Evolutionary conservation across 768 basidiomycete species (phyloP), one percentile per base, ranked within the genome.

Genomic region (Amanita rubescens): DNA sequence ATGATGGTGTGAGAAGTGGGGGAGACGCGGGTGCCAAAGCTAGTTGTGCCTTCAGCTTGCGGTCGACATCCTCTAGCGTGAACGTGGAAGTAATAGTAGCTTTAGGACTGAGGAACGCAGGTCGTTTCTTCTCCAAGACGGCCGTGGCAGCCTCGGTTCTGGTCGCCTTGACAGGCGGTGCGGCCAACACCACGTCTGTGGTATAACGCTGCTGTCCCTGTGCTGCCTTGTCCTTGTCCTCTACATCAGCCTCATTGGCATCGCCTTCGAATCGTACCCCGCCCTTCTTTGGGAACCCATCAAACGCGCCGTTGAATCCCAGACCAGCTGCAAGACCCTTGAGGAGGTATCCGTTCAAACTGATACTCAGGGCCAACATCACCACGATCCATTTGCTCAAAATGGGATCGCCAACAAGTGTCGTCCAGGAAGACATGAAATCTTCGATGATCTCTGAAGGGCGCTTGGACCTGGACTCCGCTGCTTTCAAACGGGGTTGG

Each of bases 361-460:
- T 80, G 54, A 97, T 87, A 55, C 86, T 89, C 55, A 95, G 78
- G 2, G 84, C 87, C 20, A 99, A 80, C 14, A 89, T 76, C 53
- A 90, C 77, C 46, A 97, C 90, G 64, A 98, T 94, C 88, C 91
- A 94, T 72, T 98, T 98, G 62, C 82, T 85, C 57, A 98, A 71
- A 48, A 97, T 81, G 1, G 95, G 95, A 63, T 99, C 95, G 34
- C 93, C 93, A 48, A 97, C 92, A 58, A 97, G 83, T 12, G 75
- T 72, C 8, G 91, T 90, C 94, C 94, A 97, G 3, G 81, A 78
- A 39, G 81, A 81, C 88, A 96, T 90, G 75, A 94, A 94, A 56
- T 80, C 76, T 55, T 94, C 92, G 51, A 95, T 71, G 19, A 80
- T 70, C 54, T 84, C 82, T 22, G 71, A 73, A 3, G 77, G 42